Conservation (phyloP, 345 rosid species). For the Corchorus olitorius region DNA sequence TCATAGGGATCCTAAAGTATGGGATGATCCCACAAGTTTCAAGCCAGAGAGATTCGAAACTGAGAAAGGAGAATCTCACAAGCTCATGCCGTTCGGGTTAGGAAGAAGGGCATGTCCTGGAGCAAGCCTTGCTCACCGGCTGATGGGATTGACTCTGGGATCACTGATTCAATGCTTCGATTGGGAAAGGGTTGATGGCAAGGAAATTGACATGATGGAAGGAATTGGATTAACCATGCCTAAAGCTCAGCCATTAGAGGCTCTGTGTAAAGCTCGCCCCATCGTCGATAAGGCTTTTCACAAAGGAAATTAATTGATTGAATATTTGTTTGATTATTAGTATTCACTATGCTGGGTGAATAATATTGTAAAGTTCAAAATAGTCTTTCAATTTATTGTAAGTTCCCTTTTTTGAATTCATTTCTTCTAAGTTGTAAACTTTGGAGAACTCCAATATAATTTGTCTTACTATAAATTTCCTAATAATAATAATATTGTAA, state of each 20-base stretch:
- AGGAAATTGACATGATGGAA: slow-evolving; percentile 16
- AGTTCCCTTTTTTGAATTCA: too few relatives aligned
- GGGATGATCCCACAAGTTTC: slow-evolving; percentile 22
- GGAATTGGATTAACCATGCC: slow-evolving; percentile 14
- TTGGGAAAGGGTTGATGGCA: slow-evolving; percentile 13
- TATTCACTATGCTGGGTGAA: not conserved
- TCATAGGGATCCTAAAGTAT: slow-evolving; percentile 8
- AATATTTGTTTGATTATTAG: not conserved
- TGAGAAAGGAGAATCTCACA: not conserved
- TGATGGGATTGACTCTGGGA: slow-evolving; percentile 12
- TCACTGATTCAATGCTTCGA: slow-evolving; percentile 24
- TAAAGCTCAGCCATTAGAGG: slow-evolving; percentile 16
- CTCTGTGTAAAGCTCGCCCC: slow-evolving; percentile 20
- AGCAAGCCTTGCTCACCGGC: not conserved
- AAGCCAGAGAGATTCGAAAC: slow-evolving; percentile 14
- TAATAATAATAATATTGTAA: too few relatives aligned
- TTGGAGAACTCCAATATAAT: too few relatives aligned
- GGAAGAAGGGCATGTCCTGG: slow-evolving; percentile 25
- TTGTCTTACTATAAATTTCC: too few relatives aligned
- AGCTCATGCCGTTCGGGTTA: slow-evolving; percentile 16
- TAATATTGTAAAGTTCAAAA: not conserved
- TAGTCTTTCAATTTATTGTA: too few relatives aligned
- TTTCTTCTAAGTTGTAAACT: too few relatives aligned
- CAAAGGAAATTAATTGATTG: not conserved
- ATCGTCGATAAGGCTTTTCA: not conserved